Conservation (phyloP, 2,329 filamentous ascomycete genomes). For the Monosporascus sp. region DNA sequence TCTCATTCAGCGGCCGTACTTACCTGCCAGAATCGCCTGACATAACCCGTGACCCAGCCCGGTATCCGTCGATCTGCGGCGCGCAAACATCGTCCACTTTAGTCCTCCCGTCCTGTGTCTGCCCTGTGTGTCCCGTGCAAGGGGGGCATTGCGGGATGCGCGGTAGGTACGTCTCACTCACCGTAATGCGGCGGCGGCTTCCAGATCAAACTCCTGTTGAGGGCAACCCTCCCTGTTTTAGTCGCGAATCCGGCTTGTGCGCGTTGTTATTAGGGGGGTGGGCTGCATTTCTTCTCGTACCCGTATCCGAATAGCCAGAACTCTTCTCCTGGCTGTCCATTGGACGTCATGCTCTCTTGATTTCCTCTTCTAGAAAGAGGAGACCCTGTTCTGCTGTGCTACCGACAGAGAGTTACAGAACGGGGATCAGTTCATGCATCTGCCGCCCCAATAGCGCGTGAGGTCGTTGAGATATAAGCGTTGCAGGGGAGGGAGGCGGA, state of each 20-base stretch:
- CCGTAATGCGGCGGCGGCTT: constrained; percentile 95
- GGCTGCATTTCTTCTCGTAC: constrained; percentile 43
- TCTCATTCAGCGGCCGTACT: constrained; percentile 1
- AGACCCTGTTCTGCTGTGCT: too few relatives aligned
- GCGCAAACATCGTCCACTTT: constrained; percentile 1
- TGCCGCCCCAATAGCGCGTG: neutral
- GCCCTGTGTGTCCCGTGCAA: neutral
- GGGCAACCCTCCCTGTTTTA: neutral
- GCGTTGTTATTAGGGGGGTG: neutral
- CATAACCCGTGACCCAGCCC: constrained; percentile 89
- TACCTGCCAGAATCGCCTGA: constrained; percentile 97
- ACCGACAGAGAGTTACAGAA: neutral
- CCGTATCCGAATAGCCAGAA: constrained; percentile 98
- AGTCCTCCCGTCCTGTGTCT: constrained; percentile 1
- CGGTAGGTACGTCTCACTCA: constrained; percentile 36
- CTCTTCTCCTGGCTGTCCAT: constrained; percentile 48
- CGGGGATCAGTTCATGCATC: neutral
- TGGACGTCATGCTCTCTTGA: constrained; percentile 32
- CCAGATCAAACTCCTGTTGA: constrained; percentile 83
- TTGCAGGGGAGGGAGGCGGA: too few relatives aligned
- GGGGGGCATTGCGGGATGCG: neutral
- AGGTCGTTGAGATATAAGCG: too few relatives aligned
- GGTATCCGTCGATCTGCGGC: constrained; percentile 71
- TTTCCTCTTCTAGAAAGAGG: too few relatives aligned
- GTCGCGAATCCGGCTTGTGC: neutral